Evolutionary conservation across 2,329 filamentous ascomycete species (phyloP).

Genomic region (Hypoxylon sp.): DNA sequence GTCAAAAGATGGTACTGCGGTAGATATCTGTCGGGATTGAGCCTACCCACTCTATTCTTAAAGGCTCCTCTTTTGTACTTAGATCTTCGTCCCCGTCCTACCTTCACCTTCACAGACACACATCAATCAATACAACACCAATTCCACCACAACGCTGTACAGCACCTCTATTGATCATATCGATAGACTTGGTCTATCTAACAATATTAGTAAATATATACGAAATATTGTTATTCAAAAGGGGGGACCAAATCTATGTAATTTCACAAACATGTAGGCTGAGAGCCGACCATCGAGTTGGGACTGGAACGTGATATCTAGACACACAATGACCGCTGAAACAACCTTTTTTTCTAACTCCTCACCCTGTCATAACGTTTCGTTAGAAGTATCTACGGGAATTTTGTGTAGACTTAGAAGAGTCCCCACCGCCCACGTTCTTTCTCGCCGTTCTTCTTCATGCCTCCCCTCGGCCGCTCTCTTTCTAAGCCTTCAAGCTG

Average conservation of each 20-base stretch:
- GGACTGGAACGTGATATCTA: slow-evolving; percentile 40
- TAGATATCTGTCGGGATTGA: not conserved
- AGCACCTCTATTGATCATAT: too few species aligned
- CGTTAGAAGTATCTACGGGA: slow-evolving; percentile 31
- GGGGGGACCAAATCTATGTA: slow-evolving; percentile 39
- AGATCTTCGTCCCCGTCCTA: too few species aligned
- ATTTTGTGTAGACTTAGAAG: slow-evolving; percentile 56
- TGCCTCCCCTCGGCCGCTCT: slow-evolving; percentile 59
- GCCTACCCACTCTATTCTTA: too few species aligned
- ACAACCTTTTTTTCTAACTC: slow-evolving; percentile 40
- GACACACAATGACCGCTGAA: slow-evolving; percentile 35
- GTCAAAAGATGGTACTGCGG: not conserved
- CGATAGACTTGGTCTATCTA: too few species aligned
- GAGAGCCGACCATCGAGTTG: slow-evolving; percentile 31
- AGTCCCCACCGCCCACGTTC: slow-evolving; percentile 66
- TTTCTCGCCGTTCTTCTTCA: slow-evolving; percentile 55
- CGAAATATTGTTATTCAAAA: slow-evolving; percentile 31
- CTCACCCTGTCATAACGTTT: slow-evolving; percentile 41
- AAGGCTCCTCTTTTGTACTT: too few species aligned
- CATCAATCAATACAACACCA: too few species aligned
- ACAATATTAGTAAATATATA: slow-evolving; percentile 2
- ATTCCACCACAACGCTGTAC: too few species aligned
- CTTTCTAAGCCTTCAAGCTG: slow-evolving; percentile 84
- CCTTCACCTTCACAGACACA: too few species aligned
- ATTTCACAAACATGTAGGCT: slow-evolving; percentile 29